Percentiles rank a stretch among this genome's conserved stretches.
phyloP scores from a whole-genome alignment of 805 yeast genomes.

The Zygotorulaspora florentina region DNA sequence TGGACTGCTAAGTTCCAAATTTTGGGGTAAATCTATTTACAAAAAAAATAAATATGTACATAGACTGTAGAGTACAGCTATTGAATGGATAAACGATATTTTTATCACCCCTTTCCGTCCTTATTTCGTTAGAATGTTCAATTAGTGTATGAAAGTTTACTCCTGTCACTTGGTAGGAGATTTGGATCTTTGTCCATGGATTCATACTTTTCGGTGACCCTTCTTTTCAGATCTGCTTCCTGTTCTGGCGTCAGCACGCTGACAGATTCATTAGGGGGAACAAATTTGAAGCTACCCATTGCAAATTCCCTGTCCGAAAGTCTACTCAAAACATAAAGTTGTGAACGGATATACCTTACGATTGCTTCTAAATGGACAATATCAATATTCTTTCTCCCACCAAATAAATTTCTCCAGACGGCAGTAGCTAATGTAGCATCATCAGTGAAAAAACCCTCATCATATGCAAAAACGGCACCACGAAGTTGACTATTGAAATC shows the following conservation, averaged over 20 bases:
- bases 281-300: conserved; percentile 80
- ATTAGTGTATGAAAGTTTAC: conserved; percentile 47
- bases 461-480: conserved; percentile 86
- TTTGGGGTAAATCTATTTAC: conserved; percentile 14
- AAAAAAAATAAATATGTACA: conserved; percentile 7
- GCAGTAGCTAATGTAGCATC: conserved; percentile 77
- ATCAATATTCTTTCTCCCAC: conserved; percentile 77
- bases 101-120: not conserved
- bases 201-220: conserved; percentile 51
- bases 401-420: conserved; percentile 86
- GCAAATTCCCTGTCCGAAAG: conserved; percentile 92
- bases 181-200: conserved; percentile 41
- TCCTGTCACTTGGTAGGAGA: conserved; percentile 57
- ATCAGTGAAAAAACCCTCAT: conserved; percentile 80
- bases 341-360: conserved; percentile 86
- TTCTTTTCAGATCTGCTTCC: conserved; percentile 48
- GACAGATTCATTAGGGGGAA: conserved; percentile 76
- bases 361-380: conserved; percentile 79
- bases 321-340: conserved; percentile 78
- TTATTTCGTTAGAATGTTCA: conserved; percentile 16
- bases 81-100: not conserved
- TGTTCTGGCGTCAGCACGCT: conserved; percentile 65
- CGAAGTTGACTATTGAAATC: conserved; percentile 87
- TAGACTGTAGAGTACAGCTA: not conserved
- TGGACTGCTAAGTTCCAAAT: conserved; percentile 24